Base-by-base conservation (phyloP, 1,139 yeast genomes). In the Hyphopichia burtonii region DNA sequence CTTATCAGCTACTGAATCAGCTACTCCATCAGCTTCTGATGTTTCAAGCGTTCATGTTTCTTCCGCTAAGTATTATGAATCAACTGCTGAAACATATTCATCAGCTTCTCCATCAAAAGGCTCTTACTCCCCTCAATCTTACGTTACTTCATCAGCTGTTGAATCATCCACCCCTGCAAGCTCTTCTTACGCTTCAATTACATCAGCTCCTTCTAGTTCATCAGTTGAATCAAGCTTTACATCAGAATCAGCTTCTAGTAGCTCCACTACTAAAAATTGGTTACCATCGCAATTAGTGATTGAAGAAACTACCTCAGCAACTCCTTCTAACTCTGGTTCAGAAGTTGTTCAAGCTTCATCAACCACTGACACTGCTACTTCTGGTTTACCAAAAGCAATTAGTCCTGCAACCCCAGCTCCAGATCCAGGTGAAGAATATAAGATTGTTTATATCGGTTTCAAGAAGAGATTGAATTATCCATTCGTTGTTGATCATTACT, bases 371-470 rank as follows among this genome's bases (percentile, higher is more conserved):
- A 51, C 66, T 10, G 61, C 59, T 40, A 71, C 83, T 2, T 68
- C 83, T 4, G 76, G 82, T 8, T 68, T 84, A 52, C 93, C 93
- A 41, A 78, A 76, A 56, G 90, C 86, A 2, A 83, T 85, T 50
- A 75, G 84, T 2, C 82, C 83, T 10, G 74, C 73, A 7, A 62
- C 69, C 16, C 66, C 74, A 4, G 53, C 68, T 8, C 51, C 55
- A 17, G 4, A 8, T 9, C 84, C 83, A 28, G 78, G 78, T 49
- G 60, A 44, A 59, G 60, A 77, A 50, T 83, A 78, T 58, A 67
- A 74, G 33, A 56, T 82, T 42, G 76, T 86, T 40, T 80, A 85
- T 12, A 65, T 86, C 59, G 93, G 93, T n/a, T 85, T 86, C 68
- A 80, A 80, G 52, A 60, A 77, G 38, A 77, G 80, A 12, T 75